phyloP scores from a whole-genome alignment of 2,329 filamentous ascomycete genomes.

The Dactylonectria estremocensis region DNA sequence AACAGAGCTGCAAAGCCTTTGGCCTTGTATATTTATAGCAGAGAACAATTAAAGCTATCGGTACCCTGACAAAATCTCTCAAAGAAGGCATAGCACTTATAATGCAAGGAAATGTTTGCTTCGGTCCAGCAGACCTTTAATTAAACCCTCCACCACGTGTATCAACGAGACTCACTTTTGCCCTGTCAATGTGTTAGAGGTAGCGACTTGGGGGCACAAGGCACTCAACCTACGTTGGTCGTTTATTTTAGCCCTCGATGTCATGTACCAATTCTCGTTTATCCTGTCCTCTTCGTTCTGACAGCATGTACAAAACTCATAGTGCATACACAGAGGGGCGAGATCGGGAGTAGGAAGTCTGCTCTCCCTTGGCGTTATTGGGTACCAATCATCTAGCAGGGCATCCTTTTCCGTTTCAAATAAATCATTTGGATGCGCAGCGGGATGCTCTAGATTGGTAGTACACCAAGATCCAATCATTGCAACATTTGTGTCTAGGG shows the following conservation, averaged over 20 bases:
- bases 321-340: conserved; percentile 39
- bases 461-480: conserved; percentile 44
- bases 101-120: too few relatives aligned
- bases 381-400: conserved; percentile 30
- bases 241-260: conserved; percentile 43
- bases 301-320: conserved; percentile 44
- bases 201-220: neutral
- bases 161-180: too few relatives aligned
- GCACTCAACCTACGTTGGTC: conserved; percentile 39
- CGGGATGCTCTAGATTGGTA: neutral
- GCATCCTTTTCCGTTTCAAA: conserved; percentile 10
- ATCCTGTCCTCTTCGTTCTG: conserved; percentile 36
- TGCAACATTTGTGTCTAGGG: neutral
- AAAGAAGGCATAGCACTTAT: too few relatives aligned
- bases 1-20: too few relatives aligned
- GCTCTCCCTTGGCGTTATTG: conserved; percentile 35
- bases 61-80: too few relatives aligned
- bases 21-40: too few relatives aligned
- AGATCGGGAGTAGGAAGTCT: conserved; percentile 45
- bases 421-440: conserved; percentile 3
- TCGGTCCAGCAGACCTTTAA: too few relatives aligned
- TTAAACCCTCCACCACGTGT: too few relatives aligned
- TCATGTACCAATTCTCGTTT: conserved; percentile 42
- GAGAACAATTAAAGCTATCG: too few relatives aligned
- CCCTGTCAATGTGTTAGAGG: too few relatives aligned